phyloP scores from a whole-genome alignment of 805 yeast species.

The Wickerhamomyces queroliae region DNA sequence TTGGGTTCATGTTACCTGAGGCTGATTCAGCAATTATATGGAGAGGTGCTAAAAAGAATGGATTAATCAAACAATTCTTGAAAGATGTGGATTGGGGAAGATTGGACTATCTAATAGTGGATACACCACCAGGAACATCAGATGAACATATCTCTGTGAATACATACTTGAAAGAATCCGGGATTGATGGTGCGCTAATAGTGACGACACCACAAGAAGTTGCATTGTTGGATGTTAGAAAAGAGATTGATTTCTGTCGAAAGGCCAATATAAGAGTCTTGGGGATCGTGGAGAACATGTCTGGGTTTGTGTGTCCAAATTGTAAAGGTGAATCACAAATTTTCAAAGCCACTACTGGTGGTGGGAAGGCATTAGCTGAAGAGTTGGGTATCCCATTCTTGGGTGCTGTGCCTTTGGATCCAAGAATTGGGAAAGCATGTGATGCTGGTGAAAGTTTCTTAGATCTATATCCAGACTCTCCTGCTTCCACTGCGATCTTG shows the following conservation, averaged over 20 bases:
- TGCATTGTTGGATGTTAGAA: conserved; percentile 88
- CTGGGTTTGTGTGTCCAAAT: conserved; percentile 95
- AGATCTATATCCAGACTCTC: conserved; percentile 83
- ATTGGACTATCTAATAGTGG: conserved; percentile 81
- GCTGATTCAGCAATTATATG: conserved; percentile 92
- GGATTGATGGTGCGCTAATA: conserved; percentile 91
- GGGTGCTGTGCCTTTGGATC: conserved; percentile 94
- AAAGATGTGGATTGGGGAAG: conserved; percentile 95
- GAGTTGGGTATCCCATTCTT: conserved; percentile 75
- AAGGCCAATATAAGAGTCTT: conserved; percentile 83
- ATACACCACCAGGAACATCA: conserved; percentile 98
- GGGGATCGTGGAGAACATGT: conserved; percentile 96
- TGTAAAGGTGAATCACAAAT: conserved; percentile 89
- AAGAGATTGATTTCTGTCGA: conserved; percentile 90
- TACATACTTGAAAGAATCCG: conserved; percentile 79
- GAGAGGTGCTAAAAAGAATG: conserved; percentile 96
- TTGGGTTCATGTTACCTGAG: conserved; percentile 91
- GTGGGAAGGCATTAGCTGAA: conserved; percentile 78
- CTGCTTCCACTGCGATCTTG: conserved; percentile 82
- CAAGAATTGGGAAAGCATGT: conserved; percentile 85
- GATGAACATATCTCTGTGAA: conserved; percentile 94
- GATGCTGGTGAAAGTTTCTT: conserved; percentile 83
- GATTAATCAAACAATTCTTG: conserved; percentile 86
- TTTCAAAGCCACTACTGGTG: conserved; percentile 95
- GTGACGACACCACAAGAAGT: conserved; percentile 99